Base-by-base conservation (phyloP, 495 filamentous ascomycete genomes). In the Saxophila tyrrhenica region DNA sequence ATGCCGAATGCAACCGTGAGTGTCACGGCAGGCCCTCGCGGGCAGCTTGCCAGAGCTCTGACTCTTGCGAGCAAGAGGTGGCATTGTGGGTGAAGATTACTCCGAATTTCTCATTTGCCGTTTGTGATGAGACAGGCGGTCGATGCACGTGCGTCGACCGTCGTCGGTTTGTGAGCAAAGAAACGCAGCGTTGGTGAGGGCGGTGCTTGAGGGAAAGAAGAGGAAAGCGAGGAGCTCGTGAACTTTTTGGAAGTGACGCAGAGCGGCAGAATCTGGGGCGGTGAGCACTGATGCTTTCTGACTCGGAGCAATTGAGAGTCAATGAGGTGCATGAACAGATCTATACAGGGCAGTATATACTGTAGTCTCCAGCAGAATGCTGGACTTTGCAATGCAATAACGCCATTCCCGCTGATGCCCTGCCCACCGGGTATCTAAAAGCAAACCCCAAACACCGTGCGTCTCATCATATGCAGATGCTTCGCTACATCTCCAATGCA, bases 31-130 rank as follows among this genome's bases (percentile, higher is more conserved):
- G 87, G 78, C 87, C 89, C 86, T 95, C 78, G 71, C 87, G 84
- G 84, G 87, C 83, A 84, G 90, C 69, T 66, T 64, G 58, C 57
- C 63, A 74, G 64, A 61, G 68, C 66, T 57, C 62, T n/a, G 15
- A 68, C 66, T 57, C 62, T n/a, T 8, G 9, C 25, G 19, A 21
- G 11, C 29, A 16, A 17, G 35, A 24, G 29, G 42, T 39, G 56
- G 25, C 23, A 39, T 41, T 21, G 21, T 41, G 43, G 56, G 20
- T 87, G 87, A 89, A 94, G 89, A 91, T 82, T 95, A 87, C 91
- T 95, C 90, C 90, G 90, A 95, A 95, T 95, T 95, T 95, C 91
- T 94, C 91, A 95, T 92, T 92, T 95, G 91, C 89, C 75, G 67
- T 47, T 35, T 35, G 29, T 23, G 45, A 11, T 47, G 19, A 35